These are phyloP conservation scores for Pichia gijzeniarum DNA, from an alignment of 805 yeast species.

Conservation along the genomic window DNA sequence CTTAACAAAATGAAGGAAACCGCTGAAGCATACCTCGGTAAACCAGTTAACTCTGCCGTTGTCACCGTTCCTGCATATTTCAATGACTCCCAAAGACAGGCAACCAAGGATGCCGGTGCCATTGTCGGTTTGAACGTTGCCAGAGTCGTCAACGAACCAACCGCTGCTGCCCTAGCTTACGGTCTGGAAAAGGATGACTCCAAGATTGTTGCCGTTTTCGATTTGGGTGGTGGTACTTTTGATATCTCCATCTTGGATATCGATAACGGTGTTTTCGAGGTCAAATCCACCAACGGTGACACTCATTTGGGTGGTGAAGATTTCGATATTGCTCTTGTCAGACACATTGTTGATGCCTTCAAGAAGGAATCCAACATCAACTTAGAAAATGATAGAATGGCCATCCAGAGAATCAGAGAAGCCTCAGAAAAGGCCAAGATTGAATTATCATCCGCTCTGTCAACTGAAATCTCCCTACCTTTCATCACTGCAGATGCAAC, in stretches of 20 bases:
- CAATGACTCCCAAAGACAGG: constrained; percentile 89
- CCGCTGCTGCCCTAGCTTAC: constrained; percentile 92
- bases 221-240: constrained; percentile 98
- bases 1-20: constrained; percentile 98
- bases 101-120: constrained; percentile 96
- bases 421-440: constrained; percentile 76
- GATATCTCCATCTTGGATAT: constrained; percentile 95
- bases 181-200: constrained; percentile 73
- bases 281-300: constrained; percentile 95
- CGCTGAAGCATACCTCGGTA: constrained; percentile 87
- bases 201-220: constrained; percentile 80
- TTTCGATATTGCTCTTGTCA: constrained; percentile 80
- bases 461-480: constrained; percentile 62
- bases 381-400: constrained; percentile 43
- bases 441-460: constrained; percentile 59
- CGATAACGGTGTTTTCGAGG: constrained; percentile 97
- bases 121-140: constrained; percentile 89
- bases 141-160: constrained; percentile 87
- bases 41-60: constrained; percentile 81
- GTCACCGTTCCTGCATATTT: constrained; percentile 89
- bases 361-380: constrained; percentile 49
- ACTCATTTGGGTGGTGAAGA: constrained; percentile 93
- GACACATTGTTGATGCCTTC: constrained; percentile 59
- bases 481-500: constrained; percentile 49
- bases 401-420: constrained; percentile 71